Evolutionary conservation across 371 early-diverging fungal genomes (phyloP).

Genomic region (Actinomucor elegans): DNA sequence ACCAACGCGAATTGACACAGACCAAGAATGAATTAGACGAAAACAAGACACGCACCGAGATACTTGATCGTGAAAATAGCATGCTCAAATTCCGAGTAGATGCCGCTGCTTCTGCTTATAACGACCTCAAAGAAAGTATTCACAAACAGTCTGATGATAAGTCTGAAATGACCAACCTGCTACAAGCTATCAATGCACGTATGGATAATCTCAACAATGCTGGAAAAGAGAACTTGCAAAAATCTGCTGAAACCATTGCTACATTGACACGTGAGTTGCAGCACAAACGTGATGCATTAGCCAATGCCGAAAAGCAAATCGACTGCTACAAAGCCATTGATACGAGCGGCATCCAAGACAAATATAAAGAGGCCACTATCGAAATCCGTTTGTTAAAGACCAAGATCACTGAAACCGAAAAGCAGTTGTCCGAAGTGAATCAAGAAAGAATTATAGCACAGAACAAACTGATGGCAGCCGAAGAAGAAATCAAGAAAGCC

Average conservation of each 20-base stretch:
- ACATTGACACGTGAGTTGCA: constrained; percentile 9
- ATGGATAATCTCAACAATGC: background rate
- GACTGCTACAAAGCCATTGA: constrained; percentile 11
- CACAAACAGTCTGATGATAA: background rate
- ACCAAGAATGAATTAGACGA: background rate
- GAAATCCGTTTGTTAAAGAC: constrained; percentile 9
- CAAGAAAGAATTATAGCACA: constrained; percentile 17
- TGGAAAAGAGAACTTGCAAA: background rate
- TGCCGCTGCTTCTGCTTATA: background rate
- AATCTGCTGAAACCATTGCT: constrained; percentile 2
- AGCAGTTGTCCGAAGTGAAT: constrained; percentile 5
- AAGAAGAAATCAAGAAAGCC: constrained; percentile 3
- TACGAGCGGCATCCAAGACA: constrained; percentile 3
- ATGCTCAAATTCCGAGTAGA: background rate
- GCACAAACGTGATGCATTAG: background rate
- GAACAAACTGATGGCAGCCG: constrained; percentile 13
- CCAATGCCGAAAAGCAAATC: constrained; percentile 9
- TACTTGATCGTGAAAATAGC: constrained; percentile 3
- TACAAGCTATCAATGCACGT: constrained; percentile 6
- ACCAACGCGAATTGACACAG: background rate
- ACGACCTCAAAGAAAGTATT: background rate
- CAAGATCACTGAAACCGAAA: constrained; percentile 12
- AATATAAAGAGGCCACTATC: constrained; percentile 6
- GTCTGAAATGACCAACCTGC: constrained; percentile 1
- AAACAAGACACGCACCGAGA: background rate